These are phyloP conservation scores for Capsicum chinense DNA, from an alignment of 257 asterid genomes.

Conservation along the genomic window DNA sequence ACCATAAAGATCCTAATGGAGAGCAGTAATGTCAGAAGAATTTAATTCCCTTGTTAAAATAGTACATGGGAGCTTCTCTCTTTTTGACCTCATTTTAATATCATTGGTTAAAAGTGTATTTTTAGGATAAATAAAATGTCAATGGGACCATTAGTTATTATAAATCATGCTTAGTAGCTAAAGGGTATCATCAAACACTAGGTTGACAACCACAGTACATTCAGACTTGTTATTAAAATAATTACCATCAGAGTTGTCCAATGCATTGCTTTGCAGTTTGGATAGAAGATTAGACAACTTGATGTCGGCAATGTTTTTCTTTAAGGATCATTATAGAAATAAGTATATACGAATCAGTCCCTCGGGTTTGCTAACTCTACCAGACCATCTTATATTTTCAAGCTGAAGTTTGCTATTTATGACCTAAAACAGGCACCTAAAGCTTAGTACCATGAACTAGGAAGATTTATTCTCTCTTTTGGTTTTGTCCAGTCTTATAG, in stretches of 20 bases:
- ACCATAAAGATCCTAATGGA: not conserved
- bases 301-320: too few relatives aligned
- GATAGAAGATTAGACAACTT: too few relatives aligned
- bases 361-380: too few relatives aligned
- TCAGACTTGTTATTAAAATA: too few relatives aligned
- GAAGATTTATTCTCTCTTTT: not conserved
- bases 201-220: not conserved
- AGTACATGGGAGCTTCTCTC: not conserved
- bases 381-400: not conserved
- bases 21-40: not conserved
- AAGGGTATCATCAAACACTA: not conserved
- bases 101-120: conserved; percentile 17
- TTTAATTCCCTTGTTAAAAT: not conserved
- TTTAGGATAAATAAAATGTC: not conserved
- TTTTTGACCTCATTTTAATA: too few relatives aligned
- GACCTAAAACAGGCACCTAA: not conserved
- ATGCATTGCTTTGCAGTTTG: too few relatives aligned
- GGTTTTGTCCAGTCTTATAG: not conserved
- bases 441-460: conserved; percentile 2
- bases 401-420: not conserved
- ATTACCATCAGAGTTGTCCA: too few relatives aligned
- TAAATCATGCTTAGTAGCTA: not conserved
- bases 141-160: not conserved
- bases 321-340: too few relatives aligned
- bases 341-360: too few relatives aligned